phyloP scores from a whole-genome alignment of 2,329 filamentous ascomycete genomes.

The Fusarium guadeloupense region DNA sequence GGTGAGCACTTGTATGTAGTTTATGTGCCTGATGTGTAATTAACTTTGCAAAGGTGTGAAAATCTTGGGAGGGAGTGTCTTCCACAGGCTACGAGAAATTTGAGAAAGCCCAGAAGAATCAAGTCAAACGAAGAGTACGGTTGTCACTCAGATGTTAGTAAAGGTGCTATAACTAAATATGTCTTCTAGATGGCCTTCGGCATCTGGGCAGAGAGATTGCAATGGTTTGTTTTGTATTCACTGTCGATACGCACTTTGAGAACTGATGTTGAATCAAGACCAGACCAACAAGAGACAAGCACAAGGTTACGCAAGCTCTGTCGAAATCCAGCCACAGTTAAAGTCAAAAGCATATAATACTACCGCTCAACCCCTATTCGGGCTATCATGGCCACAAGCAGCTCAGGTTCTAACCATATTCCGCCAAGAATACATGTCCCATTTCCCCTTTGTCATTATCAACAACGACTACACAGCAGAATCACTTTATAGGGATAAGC shows the following conservation, averaged over 20 bases:
- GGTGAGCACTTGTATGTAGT: constrained; percentile 25
- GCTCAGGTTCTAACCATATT: constrained; percentile 48
- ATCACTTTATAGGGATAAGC: constrained; percentile 47
- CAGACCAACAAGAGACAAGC: background rate
- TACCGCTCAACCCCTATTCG: constrained; percentile 43
- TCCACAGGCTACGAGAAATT: constrained; percentile 42
- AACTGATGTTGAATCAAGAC: background rate
- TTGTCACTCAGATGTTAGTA: background rate
- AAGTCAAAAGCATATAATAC: background rate
- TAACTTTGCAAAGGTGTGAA: constrained; percentile 37
- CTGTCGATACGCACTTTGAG: background rate
- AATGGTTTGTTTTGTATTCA: background rate
- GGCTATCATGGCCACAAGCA: constrained; percentile 53
- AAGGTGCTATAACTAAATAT: background rate
- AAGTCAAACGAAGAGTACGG: constrained; percentile 40
- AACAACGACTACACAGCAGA: constrained; percentile 44
- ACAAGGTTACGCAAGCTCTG: background rate
- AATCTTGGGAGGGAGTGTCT: constrained; percentile 42
- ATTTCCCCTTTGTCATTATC: constrained; percentile 53
- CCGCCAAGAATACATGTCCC: constrained; percentile 45
- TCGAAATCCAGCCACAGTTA: background rate
- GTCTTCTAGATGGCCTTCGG: background rate
- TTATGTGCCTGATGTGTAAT: background rate
- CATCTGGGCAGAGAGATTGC: background rate
- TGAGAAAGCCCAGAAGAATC: constrained; percentile 47